Evolutionary conservation across 2,329 filamentous ascomycete species (phyloP).

Genomic region (Conoideocrella luteorostrata): DNA sequence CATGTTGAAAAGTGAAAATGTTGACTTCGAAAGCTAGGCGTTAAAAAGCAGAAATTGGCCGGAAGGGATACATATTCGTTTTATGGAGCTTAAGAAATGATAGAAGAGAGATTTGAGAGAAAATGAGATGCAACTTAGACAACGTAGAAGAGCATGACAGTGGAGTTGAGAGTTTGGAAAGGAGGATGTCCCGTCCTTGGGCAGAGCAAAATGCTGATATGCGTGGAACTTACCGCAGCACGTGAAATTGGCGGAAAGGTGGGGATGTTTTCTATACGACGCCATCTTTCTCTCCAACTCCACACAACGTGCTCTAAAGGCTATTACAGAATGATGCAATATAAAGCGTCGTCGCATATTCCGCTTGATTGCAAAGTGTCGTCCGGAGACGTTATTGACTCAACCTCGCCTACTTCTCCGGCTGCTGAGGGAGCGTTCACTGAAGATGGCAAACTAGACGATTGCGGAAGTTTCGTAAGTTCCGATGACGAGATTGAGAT

Average conservation of each 20-base stretch:
- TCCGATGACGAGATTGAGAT: neutral
- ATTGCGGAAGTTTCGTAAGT: neutral
- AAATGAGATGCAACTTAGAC: too few species aligned
- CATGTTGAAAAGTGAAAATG: neutral
- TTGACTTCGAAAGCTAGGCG: too few species aligned
- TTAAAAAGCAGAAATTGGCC: too few species aligned
- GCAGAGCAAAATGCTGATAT: too few species aligned
- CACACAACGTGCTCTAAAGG: neutral
- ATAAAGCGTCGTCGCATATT: neutral
- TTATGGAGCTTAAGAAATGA: too few species aligned
- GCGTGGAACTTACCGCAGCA: too few species aligned
- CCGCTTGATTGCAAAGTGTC: neutral
- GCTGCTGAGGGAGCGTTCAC: neutral
- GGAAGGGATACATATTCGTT: too few species aligned
- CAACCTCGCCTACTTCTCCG: neutral
- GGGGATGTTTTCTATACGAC: neutral
- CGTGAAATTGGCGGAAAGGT: too few species aligned
- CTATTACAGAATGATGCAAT: constrained; percentile 1
- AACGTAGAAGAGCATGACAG: too few species aligned
- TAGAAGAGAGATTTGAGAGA: too few species aligned
- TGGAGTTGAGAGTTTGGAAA: too few species aligned
- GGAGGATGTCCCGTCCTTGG: too few species aligned
- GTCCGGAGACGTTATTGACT: neutral
- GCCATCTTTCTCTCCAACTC: neutral
- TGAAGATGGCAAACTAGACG: neutral